Base-by-base conservation (phyloP, 2,329 filamentous ascomycete species). In the Pezicula rhizophila region DNA sequence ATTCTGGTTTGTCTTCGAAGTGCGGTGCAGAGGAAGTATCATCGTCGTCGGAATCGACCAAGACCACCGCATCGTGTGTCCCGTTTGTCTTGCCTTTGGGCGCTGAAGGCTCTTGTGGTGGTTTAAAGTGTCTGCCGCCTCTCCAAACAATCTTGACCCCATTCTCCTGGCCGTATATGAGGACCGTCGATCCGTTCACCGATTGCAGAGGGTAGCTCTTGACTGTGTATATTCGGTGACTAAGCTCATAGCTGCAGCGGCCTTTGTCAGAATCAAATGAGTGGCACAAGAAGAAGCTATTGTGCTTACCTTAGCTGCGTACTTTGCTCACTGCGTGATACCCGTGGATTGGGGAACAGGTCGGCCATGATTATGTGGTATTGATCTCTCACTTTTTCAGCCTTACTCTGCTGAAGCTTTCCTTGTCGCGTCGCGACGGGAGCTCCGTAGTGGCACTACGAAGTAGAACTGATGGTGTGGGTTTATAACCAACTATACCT, bases 1-100 rank as follows among this genome's bases (percentile, higher is more conserved):
- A 84, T 50, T 79, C 71, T 7, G 79, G 76, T 48, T 74, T 75
- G 59, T 83, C 78, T 47, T 75, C 71, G 46, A 71, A 75, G 18
- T 63, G 45, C 10, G 62, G 51, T 18, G 66, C 55, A 45, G 66
- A 51, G 2, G 68, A 55, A 15, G 52, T 34, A 8, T 73, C 72
- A 26, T 83, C 80, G 7, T 82, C 78, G 56, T 84, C 80, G 1
- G 78, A 83, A 58, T 84, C 80, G 47, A 84, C 74, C 14, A 82
- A 71, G 75, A 84, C 82, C 25, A 84, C 71, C 4, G 73, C 68
- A 58, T 81, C 78, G 15, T 75, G 72, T 0, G 66, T 56, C 11
- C 79, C 79, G 54, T 82, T 83, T 42, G 71, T 69, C 54, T 77
- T 79, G 50, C 69, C 67, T 50, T 67, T 67, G 43, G 60, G 52